Evolutionary conservation across 2,329 filamentous ascomycete species (phyloP).

Genomic region (Xylariomycetidae sp.): DNA sequence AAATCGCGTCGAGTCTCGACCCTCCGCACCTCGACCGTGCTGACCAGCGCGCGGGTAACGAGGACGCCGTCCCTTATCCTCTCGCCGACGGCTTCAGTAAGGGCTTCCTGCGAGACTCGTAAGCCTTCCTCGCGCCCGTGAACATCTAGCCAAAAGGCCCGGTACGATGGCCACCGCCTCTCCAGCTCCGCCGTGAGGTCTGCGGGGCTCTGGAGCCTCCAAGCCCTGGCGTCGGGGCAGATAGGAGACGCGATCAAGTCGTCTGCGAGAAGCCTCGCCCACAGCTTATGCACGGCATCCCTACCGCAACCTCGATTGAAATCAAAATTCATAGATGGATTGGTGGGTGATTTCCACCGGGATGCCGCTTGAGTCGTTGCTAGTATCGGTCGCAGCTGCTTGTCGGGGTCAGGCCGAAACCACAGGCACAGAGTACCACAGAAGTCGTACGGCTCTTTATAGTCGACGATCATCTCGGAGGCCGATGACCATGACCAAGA

Average conservation of each 20-base stretch:
- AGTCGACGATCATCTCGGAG: neutral
- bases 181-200: neutral
- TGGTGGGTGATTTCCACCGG: too few relatives aligned
- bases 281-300: neutral
- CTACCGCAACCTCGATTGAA: neutral
- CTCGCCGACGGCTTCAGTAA: neutral
- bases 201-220: neutral
- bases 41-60: neutral
- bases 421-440: neutral
- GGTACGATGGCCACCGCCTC: neutral
- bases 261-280: neutral
- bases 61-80: neutral
- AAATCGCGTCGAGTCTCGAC: neutral
- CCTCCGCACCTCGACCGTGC: neutral
- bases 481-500: neutral
- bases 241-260: neutral
- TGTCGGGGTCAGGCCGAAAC: neutral
- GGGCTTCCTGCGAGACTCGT: neutral
- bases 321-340: neutral
- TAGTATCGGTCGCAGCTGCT: neutral
- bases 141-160: neutral
- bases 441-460: neutral
- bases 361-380: neutral
- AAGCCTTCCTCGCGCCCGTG: neutral
- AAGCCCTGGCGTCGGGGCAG: neutral